phyloP scores from a whole-genome alignment of 78 protist species.

The Guillardia theta region DNA sequence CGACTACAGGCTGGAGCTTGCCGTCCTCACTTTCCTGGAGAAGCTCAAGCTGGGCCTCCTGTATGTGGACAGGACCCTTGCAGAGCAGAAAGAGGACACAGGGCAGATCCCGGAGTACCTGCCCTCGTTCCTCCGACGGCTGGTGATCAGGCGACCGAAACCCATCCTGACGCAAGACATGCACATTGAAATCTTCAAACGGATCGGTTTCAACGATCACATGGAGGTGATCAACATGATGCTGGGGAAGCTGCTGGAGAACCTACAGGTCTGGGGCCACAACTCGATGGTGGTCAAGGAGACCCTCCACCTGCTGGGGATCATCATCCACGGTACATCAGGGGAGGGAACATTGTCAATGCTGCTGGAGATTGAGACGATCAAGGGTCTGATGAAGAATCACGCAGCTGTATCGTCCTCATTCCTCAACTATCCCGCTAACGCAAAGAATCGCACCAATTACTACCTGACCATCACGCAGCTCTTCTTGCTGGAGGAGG shows the following conservation, averaged over 20 bases:
- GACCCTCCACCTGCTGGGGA: not conserved
- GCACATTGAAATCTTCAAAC: not conserved
- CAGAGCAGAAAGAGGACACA: too few species aligned
- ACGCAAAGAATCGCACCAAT: not conserved
- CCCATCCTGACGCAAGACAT: not conserved
- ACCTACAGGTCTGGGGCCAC: not conserved
- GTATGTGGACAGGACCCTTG: not conserved
- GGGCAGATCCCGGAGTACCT: too few species aligned
- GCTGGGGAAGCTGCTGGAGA: not conserved
- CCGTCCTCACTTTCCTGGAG: not conserved
- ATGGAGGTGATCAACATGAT: not conserved
- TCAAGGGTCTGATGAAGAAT: not conserved
- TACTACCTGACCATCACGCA: constrained; percentile 7
- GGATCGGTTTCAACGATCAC: not conserved
- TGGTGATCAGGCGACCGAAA: not conserved
- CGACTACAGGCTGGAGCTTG: too few species aligned
- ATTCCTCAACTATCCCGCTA: not conserved
- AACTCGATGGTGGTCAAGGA: not conserved
- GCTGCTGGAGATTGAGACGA: not conserved
- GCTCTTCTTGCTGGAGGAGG: not conserved
- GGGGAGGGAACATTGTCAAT: not conserved
- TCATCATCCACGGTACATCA: not conserved
- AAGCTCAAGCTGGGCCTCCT: not conserved
- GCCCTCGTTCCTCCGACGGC: too few species aligned
- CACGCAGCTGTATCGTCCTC: not conserved